Percentiles rank a stretch among this genome's conserved stretches.
phyloP scores from a whole-genome alignment of 805 yeast species.

The Lipomyces oligophaga region DNA sequence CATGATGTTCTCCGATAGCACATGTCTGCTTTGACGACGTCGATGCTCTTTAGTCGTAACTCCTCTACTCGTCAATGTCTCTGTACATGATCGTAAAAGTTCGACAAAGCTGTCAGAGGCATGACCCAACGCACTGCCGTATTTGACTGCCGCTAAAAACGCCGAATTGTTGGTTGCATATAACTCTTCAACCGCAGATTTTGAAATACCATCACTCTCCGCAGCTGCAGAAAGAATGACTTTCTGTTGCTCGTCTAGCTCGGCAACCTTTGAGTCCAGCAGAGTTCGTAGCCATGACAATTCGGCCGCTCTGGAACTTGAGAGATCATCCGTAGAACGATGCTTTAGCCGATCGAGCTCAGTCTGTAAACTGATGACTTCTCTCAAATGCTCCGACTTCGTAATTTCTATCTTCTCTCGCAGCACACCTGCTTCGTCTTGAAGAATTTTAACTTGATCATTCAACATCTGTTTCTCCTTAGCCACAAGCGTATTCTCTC shows the following conservation, averaged over 20 bases:
- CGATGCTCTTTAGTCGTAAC: slow-evolving; percentile 14
- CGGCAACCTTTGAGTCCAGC: slow-evolving; percentile 14
- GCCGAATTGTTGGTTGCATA: slow-evolving; percentile 11
- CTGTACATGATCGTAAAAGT: slow-evolving; percentile 3
- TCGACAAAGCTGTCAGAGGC: slow-evolving; percentile 22
- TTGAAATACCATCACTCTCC: slow-evolving; percentile 6
- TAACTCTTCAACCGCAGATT: slow-evolving; percentile 3
- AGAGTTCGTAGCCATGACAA: slow-evolving; percentile 21
- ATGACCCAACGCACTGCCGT: slow-evolving; percentile 19
- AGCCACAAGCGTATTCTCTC: slow-evolving; percentile 9
- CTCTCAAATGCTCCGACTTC: slow-evolving; percentile 3
- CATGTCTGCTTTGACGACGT: slow-evolving; percentile 12
- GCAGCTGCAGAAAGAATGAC: background rate
- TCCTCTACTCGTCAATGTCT: slow-evolving; percentile 9
- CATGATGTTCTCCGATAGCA: slow-evolving; percentile 12
- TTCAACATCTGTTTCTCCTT: slow-evolving; percentile 14
- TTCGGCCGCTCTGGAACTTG: slow-evolving; percentile 18
- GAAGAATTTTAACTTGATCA: slow-evolving; percentile 16
- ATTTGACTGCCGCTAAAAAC: slow-evolving; percentile 17
- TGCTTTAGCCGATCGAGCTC: no score
- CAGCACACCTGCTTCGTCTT: slow-evolving; percentile 11
- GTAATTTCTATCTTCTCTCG: slow-evolving; percentile 15
- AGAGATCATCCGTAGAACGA: slow-evolving; percentile 14
- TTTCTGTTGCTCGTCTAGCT: slow-evolving; percentile 20
- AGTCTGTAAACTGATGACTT: background rate